Conservation (phyloP, 2,329 filamentous ascomycete genomes). For the Microascus cirrosus region DNA sequence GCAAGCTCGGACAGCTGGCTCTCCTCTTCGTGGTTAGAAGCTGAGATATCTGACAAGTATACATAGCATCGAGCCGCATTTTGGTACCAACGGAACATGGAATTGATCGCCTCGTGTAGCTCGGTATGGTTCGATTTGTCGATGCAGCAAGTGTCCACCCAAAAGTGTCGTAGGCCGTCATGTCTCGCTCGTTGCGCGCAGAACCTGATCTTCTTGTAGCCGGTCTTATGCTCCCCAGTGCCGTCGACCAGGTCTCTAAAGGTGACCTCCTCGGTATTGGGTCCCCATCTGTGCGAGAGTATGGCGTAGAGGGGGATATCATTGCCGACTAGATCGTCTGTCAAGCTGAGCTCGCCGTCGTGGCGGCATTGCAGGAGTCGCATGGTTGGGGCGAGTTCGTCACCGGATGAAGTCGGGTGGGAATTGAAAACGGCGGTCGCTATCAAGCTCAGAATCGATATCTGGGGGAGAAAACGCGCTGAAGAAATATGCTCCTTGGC, state of each 20-base stretch:
- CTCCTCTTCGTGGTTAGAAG: neutral
- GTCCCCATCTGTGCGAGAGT: slow-evolving; percentile 23
- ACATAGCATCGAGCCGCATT: slow-evolving; percentile 9
- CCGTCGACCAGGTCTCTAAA: slow-evolving; percentile 10
- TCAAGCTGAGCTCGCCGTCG: no score
- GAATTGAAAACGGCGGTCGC: no score
- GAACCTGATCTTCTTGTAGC: neutral
- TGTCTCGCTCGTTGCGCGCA: neutral
- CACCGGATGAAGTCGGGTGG: no score
- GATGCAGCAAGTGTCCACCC: slow-evolving; percentile 15
- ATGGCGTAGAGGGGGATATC: slow-evolving; percentile 20
- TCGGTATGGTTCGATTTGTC: slow-evolving; percentile 11
- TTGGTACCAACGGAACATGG: slow-evolving; percentile 7
- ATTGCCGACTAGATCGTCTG: no score
- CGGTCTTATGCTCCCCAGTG: no score
- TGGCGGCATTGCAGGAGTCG: no score
- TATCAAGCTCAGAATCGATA: no score
- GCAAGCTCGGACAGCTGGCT: no score
- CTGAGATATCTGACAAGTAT: slow-evolving; percentile 9
- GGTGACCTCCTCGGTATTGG: slow-evolving; percentile 13
- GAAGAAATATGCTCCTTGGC: no score
- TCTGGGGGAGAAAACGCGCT: no score
- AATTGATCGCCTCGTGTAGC: slow-evolving; percentile 9
- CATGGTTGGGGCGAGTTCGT: no score
- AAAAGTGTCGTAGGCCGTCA: slow-evolving; percentile 8